Evolutionary conservation across 2,329 filamentous ascomycete genomes (phyloP), one percentile per base, ranked within the genome.

Genomic region (Bisporella sp.): DNA sequence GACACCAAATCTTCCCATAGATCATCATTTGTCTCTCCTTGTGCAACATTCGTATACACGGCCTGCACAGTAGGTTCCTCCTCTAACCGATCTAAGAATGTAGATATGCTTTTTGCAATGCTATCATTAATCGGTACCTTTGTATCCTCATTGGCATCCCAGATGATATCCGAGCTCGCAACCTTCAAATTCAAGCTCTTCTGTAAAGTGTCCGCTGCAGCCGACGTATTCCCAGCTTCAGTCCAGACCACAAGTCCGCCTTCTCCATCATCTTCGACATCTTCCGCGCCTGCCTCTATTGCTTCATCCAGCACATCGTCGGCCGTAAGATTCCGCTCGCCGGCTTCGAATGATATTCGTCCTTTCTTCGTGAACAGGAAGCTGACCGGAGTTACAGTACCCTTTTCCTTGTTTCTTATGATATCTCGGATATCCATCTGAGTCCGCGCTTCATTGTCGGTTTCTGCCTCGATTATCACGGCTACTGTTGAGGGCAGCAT

Each of bases 291-390:
- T 7, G 86, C 87, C 63, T 96, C 91, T 46, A 97, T 82, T 5
- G 88, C 89, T 48, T 84, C 79, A 58, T 96, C 84, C 41, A 96
- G 71, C 29, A 89, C 79, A 39, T 90, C 84, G 46, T 93, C 81
- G 5, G 80, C 76, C 7, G 73, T 66, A 2, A 67, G 64, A 29
- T 65, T 68, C 30, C 69, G 54, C 45, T 78, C 74, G 56, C 76
- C 77, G 54, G 75, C 72, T 62, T 82, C 80, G 62, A 96, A 84
- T 4, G 84, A 73, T 31, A 90, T 77, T 47, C 84, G 77, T 1
- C 93, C 93, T 52, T 84, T 85, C 62, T 86, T 87, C 50, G 87
- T 78, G 66, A 99, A 99, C 61, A 95, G 77, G 69, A 92, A 97
- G 6, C 80, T 81, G 9, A 88, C 89, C 0, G 90, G 81, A 5